Percentiles rank a stretch among this genome's conserved stretches.
Evolutionary conservation across 257 asterid species (phyloP).

Genomic region (Solanum phureja): DNA sequence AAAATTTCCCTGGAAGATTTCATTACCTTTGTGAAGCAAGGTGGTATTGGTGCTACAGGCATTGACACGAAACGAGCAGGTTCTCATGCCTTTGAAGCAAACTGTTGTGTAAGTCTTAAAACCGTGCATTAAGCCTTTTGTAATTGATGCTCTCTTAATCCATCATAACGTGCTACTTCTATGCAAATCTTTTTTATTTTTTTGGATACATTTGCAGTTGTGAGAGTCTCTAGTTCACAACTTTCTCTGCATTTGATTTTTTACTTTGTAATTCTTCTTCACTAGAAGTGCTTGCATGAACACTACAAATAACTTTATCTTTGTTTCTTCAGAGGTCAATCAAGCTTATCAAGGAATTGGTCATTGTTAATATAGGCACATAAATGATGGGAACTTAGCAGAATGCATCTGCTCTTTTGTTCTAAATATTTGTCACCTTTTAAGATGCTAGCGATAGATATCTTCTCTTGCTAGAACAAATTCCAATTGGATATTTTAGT

Average conservation of each 20-base stretch:
- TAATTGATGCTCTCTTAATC: neutral
- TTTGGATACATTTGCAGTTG: neutral
- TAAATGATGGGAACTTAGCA: neutral
- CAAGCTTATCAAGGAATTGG: neutral
- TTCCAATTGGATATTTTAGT: neutral
- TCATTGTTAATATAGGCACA: neutral
- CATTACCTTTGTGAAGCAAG: slow-evolving; percentile 30
- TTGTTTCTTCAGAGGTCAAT: neutral
- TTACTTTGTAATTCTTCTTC: neutral
- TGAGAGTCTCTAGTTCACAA: neutral
- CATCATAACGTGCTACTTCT: neutral
- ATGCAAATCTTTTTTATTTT: neutral
- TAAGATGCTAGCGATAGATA: neutral
- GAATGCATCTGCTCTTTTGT: neutral
- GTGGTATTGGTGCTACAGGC: slow-evolving; percentile 12
- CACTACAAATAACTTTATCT: neutral
- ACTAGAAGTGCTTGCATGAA: neutral
- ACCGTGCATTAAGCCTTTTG: neutral
- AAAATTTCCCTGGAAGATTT: slow-evolving; percentile 45
- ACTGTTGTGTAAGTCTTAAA: slow-evolving; percentile 50
- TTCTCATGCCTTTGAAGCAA: slow-evolving; percentile 40
- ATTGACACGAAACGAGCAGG: slow-evolving; percentile 28
- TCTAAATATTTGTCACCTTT: neutral
- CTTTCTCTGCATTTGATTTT: neutral
- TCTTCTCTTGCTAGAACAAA: neutral